These are phyloP conservation scores for Alternaria rosae DNA, from an alignment of 2,329 filamentous ascomycete species.

Conservation along the genomic window DNA sequence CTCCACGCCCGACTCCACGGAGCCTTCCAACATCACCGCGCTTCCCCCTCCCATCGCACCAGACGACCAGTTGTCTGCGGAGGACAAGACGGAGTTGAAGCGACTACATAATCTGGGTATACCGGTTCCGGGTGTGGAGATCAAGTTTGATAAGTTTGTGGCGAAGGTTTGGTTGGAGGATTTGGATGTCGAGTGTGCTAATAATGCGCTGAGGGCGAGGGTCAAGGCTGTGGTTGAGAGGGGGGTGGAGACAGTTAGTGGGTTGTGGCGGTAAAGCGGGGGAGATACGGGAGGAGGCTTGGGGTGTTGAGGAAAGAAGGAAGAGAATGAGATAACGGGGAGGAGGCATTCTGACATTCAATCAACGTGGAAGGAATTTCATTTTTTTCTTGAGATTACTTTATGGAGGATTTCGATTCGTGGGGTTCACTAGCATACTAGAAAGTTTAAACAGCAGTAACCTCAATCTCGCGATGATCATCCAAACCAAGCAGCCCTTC, in stretches of 20 bases:
- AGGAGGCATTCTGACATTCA: background rate
- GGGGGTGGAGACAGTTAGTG: slow-evolving; percentile 78
- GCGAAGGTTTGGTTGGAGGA: slow-evolving; percentile 93
- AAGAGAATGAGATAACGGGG: background rate
- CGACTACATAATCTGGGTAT: slow-evolving; percentile 84
- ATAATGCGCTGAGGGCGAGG: slow-evolving; percentile 79
- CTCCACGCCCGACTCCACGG: slow-evolving; percentile 1
- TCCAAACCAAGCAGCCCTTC: too few relatives aligned
- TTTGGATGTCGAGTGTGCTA: slow-evolving; percentile 85
- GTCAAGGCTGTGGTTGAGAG: slow-evolving; percentile 90
- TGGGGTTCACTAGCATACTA: background rate
- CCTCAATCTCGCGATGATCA: background rate
- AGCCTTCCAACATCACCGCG: slow-evolving; percentile 19
- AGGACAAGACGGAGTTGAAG: slow-evolving; percentile 67
- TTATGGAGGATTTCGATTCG: background rate
- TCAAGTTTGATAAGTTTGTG: slow-evolving; percentile 85
- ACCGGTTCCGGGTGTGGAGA: slow-evolving; percentile 85
- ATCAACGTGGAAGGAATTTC: background rate
- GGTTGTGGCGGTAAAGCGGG: slow-evolving; percentile 33
- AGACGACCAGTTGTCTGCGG: slow-evolving; percentile 9
- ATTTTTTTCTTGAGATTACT: background rate
- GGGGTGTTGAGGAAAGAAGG: background rate
- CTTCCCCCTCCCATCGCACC: background rate
- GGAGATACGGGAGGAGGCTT: background rate
- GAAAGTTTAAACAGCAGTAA: background rate